Evolutionary conservation across 163 green algal species (phyloP).

Genomic region (Coccomyxa subellipsoidea): DNA sequence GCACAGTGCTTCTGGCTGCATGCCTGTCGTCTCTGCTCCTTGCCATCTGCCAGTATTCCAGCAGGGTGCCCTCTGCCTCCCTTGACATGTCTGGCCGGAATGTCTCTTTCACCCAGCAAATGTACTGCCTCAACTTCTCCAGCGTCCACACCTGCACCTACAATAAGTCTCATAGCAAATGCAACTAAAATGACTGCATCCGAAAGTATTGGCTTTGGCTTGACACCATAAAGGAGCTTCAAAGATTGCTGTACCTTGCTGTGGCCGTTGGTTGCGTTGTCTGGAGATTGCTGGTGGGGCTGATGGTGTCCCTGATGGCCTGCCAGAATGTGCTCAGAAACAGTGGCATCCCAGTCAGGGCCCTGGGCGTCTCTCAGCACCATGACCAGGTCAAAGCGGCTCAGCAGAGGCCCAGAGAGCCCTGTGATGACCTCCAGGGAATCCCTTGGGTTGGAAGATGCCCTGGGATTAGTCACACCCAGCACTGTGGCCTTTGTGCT

Average conservation of each 20-base stretch:
- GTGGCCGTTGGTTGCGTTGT: too few species aligned
- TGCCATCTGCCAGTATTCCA: slow-evolving; percentile 70
- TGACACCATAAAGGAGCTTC: too few species aligned
- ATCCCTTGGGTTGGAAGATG: slow-evolving; percentile 41
- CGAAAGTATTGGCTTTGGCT: too few species aligned
- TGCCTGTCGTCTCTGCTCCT: slow-evolving; percentile 27
- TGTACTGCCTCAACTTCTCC: slow-evolving; percentile 69
- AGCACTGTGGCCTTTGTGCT: neutral
- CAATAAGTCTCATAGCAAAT: neutral
- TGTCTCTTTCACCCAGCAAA: slow-evolving; percentile 61
- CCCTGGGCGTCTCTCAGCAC: slow-evolving; percentile 66
- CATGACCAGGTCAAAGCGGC: slow-evolving; percentile 89
- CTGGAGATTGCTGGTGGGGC: neutral
- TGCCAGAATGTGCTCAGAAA: slow-evolving; percentile 67
- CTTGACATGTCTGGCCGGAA: slow-evolving; percentile 54
- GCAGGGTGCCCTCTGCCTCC: slow-evolving; percentile 44
- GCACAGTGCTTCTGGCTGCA: slow-evolving; percentile 68
- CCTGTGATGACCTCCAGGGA: slow-evolving; percentile 45
- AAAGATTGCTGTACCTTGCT: too few species aligned
- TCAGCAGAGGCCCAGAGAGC: slow-evolving; percentile 64
- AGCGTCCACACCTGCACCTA: slow-evolving; percentile 53
- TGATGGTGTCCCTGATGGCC: slow-evolving; percentile 33
- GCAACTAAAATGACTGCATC: too few species aligned
- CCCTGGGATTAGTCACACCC: neutral
- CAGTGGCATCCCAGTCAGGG: slow-evolving; percentile 47